Evolutionary conservation across 2,329 filamentous ascomycete species (phyloP).

Genomic region (Beauveria sp.): DNA sequence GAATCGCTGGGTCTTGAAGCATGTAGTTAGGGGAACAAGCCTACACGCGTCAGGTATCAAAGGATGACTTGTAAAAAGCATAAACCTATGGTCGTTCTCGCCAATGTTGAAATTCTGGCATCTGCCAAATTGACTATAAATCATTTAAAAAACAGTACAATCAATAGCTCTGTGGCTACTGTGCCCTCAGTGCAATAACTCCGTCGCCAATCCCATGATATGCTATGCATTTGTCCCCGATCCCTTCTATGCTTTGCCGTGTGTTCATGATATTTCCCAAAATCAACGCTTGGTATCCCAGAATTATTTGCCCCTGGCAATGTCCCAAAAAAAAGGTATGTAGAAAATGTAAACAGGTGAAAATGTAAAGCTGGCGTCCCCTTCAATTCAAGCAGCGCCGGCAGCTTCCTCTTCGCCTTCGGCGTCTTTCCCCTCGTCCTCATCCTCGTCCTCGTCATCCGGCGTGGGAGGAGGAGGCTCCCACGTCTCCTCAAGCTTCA

Average conservation of each 20-base stretch:
- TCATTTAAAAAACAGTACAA: neutral
- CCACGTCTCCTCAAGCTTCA: slow-evolving; percentile 78
- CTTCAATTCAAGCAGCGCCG: slow-evolving; percentile 15
- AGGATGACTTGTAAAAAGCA: neutral
- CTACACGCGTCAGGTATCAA: neutral
- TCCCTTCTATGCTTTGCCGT: slow-evolving; percentile 2
- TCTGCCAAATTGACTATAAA: neutral
- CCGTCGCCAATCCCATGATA: slow-evolving; percentile 5
- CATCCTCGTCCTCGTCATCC: slow-evolving; percentile 49
- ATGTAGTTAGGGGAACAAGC: too few relatives aligned
- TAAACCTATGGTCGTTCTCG: neutral
- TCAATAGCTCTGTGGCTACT: neutral
- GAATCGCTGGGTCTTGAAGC: neutral
- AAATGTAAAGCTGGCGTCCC: neutral
- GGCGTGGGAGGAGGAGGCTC: slow-evolving; percentile 60
- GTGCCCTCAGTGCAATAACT: neutral
- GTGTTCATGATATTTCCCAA: neutral
- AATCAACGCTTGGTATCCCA: slow-evolving; percentile 5
- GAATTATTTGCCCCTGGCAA: neutral
- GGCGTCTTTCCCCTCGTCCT: slow-evolving; percentile 40
- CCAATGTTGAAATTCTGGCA: neutral
- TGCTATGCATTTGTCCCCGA: neutral
- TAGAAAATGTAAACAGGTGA: neutral
- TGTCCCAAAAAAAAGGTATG: neutral
- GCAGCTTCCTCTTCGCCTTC: slow-evolving; percentile 33